Evolutionary conservation across 129 eudicot species (phyloP).

Genomic region (Escallonia rubra): DNA sequence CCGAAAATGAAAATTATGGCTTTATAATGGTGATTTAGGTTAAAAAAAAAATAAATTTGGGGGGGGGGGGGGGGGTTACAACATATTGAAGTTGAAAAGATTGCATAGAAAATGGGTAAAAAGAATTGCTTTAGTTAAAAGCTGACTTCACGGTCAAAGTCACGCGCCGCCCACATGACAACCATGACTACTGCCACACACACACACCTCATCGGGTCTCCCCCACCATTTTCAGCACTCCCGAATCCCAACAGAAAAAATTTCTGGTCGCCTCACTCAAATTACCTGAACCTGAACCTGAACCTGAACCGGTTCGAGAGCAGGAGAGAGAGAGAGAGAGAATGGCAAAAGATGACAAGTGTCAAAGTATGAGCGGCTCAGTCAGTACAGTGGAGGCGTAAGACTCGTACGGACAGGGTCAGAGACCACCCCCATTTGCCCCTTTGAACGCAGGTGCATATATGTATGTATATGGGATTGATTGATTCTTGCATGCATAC

Average conservation of each 20-base stretch:
- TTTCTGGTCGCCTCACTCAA: neutral
- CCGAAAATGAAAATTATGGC: too few relatives aligned
- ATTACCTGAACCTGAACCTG: conserved; percentile 2
- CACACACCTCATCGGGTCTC: conserved; percentile 13
- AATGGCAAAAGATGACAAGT: neutral
- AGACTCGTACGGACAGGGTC: conserved; percentile 21
- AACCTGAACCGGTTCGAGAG: neutral
- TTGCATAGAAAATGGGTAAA: neutral
- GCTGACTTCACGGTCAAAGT: neutral
- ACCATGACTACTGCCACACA: conserved; percentile 3
- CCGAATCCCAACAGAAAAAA: conserved; percentile 26
- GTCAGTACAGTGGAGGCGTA: conserved; percentile 22
- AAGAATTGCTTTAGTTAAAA: neutral
- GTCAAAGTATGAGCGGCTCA: conserved; percentile 9
- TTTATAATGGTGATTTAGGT: too few relatives aligned
- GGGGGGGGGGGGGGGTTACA: too few relatives aligned
- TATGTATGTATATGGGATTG: neutral
- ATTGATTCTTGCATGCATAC: neutral
- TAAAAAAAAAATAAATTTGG: too few relatives aligned
- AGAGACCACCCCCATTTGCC: conserved; percentile 9
- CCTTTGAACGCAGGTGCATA: neutral
- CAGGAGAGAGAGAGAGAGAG: neutral
- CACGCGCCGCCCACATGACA: neutral
- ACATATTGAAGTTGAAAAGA: neutral
- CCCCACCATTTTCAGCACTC: neutral